Base-by-base conservation (phyloP, 495 filamentous ascomycete genomes). In the Talaromyces nanjingensis region DNA sequence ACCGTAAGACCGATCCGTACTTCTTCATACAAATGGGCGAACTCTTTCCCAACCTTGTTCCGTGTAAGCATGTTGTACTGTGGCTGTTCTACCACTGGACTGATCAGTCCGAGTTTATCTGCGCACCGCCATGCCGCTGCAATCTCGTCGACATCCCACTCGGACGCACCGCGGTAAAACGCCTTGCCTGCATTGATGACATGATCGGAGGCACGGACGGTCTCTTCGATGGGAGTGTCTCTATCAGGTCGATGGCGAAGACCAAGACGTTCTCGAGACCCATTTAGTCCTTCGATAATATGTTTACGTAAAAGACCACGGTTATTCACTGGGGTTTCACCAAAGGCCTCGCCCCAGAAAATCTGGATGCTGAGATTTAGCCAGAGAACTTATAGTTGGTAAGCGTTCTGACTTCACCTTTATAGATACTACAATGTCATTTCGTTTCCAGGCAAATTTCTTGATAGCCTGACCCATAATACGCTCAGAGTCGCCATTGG, bases 161-260 rank as follows among this genome's bases (percentile, higher is more conserved):
- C 90, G 0, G 87, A 91, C 0, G 91, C 94, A 34, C 92, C 92
- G 91, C 91, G 96, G 81, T 96, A 94, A 72, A 94, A 88, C 25
- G 88, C 86, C 76, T 91, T 88, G 45, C 91, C 88, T 56, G 82
- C 81, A 72, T 87, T 80, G 67, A 96, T 91, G 37, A 89, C 75
- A 71, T 91, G 83, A 74, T 92, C 93, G 80, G 94, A 94, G 52
- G 81, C 91, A 62, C 91, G 86, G 31, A 96, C 91, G 34, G 84
- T 85, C 73, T 96, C 92, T 71, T 92, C 89, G 80, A 96, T 93
- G 3, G 91, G 91, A 0, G 91, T 94, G 47, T 86, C 77, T 7
- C 88, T 79, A 74, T 96, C 91, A 8, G 92, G 89, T 12, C 91
- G 86, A 72, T 96, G 91, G 91, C 91, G 71, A 91, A 93, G 65